Percentiles rank a stretch among this genome's conserved stretches.
Conservation (phyloP, 1,139 yeast species). For the Candida mesenterica region DNA sequence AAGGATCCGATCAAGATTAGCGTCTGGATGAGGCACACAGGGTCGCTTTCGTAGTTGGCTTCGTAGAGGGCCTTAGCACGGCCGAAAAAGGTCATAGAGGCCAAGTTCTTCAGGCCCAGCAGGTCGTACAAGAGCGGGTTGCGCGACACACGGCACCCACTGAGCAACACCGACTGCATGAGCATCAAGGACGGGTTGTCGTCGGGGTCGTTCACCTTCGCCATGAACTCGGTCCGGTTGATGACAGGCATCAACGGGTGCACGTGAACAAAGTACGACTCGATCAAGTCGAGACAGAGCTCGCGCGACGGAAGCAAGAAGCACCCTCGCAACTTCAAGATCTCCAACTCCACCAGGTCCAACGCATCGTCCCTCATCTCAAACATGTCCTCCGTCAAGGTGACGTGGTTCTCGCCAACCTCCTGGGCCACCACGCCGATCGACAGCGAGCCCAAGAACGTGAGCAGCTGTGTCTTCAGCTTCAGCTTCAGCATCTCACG, state of each 20-base stretch:
- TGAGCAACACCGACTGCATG: constrained; percentile 65
- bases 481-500: constrained; percentile 27
- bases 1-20: constrained; percentile 64
- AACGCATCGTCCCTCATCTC: constrained; percentile 39
- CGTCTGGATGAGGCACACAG: constrained; percentile 64
- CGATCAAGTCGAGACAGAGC: constrained; percentile 60
- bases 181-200: constrained; percentile 69
- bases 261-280: constrained; percentile 62
- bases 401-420: constrained; percentile 46
- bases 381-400: constrained; percentile 41
- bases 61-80: constrained; percentile 79
- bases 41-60: constrained; percentile 70
- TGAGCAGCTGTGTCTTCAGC: constrained; percentile 27
- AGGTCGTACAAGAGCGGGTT: constrained; percentile 59
- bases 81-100: constrained; percentile 66
- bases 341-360: constrained; percentile 68
- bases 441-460: constrained; percentile 44
- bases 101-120: constrained; percentile 55
- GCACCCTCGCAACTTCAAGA: constrained; percentile 68
- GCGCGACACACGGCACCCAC: constrained; percentile 63
- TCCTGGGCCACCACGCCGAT: constrained; percentile 41
- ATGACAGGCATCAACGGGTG: constrained; percentile 76
- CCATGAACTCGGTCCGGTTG: constrained; percentile 62
- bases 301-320: constrained; percentile 64
- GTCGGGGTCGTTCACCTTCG: constrained; percentile 52